These are phyloP conservation scores for Fistulina hepatica DNA, from an alignment of 1,284 basidiomycete genomes.

Conservation along the genomic window DNA sequence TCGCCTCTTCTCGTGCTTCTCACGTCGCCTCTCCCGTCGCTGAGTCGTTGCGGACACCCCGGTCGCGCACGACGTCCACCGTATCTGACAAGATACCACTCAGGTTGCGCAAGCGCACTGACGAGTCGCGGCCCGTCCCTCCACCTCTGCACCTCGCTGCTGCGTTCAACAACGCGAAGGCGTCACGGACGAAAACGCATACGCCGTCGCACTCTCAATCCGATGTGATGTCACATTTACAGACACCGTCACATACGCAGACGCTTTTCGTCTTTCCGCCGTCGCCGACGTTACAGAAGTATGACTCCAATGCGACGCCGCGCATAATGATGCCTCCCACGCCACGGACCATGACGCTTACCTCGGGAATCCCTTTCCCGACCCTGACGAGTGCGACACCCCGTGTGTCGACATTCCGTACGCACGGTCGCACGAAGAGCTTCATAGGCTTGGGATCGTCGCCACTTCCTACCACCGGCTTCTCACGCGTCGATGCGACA, in stretches of 20 bases:
- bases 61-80: conserved; percentile 8
- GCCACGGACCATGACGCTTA: conserved; percentile 65
- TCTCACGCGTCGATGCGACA: conserved; percentile 68
- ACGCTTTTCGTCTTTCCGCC: conserved; percentile 78
- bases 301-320: too few relatives aligned
- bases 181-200: too few relatives aligned
- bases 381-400: conserved; percentile 42
- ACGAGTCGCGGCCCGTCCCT: conserved; percentile 39
- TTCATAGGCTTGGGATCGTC: conserved; percentile 59
- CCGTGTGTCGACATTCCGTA: conserved; percentile 56
- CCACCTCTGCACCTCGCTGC: conserved; percentile 44
- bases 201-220: conserved; percentile 17
- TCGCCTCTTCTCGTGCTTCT: too few relatives aligned
- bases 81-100: conserved; percentile 17
- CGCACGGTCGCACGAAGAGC: conserved; percentile 54
- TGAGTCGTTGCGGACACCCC: conserved; percentile 9
- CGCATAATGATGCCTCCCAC: conserved; percentile 38
- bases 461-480: conserved; percentile 70
- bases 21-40: not conserved
- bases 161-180: conserved; percentile 16
- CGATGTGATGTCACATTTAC: too few relatives aligned
- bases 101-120: conserved; percentile 36
- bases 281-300: conserved; percentile 62
- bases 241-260: conserved; percentile 40
- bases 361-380: conserved; percentile 54